phyloP scores from a whole-genome alignment of 129 eudicot species.

The Tagetes erecta region DNA sequence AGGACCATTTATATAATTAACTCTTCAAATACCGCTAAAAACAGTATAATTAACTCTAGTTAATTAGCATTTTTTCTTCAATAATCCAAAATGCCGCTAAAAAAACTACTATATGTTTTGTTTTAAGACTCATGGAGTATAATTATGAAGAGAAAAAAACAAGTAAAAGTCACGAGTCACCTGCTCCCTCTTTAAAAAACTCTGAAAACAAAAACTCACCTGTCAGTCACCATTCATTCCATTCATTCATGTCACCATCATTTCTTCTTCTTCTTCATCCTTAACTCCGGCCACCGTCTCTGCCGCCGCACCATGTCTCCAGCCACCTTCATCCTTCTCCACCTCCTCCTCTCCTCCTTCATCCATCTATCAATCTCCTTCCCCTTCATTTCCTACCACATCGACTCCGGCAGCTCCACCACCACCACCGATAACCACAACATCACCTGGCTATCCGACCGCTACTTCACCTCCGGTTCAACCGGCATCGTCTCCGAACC shows the following conservation, averaged over 20 bases:
- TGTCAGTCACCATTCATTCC: constrained; percentile 28
- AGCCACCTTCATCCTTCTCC: constrained; percentile 16
- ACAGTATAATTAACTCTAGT: no score
- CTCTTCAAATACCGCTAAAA: no score
- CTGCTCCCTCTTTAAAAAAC: not conserved
- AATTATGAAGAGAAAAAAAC: not conserved
- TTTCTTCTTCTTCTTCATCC: constrained; percentile 39
- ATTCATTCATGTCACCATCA: not conserved
- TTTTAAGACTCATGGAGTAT: constrained; percentile 1
- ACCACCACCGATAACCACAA: constrained; percentile 60
- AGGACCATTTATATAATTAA: no score
- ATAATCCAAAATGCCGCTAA: no score
- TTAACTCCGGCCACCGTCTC: constrained; percentile 20
- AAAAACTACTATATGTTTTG: no score
- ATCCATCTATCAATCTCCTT: constrained; percentile 36
- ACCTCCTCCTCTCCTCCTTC: constrained; percentile 34
- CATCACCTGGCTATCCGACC: constrained; percentile 89
- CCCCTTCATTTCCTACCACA: constrained; percentile 56
- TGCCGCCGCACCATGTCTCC: constrained; percentile 28
- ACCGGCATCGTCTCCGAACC: constrained; percentile 86
- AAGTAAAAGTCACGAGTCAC: constrained; percentile 2
- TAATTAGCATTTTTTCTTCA: no score
- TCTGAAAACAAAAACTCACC: constrained; percentile 9
- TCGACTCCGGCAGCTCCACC: constrained; percentile 82
- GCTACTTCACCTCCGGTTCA: constrained; percentile 79